Conservation (phyloP, 306 rosid genomes). For the Cicer pinnatifidum region DNA sequence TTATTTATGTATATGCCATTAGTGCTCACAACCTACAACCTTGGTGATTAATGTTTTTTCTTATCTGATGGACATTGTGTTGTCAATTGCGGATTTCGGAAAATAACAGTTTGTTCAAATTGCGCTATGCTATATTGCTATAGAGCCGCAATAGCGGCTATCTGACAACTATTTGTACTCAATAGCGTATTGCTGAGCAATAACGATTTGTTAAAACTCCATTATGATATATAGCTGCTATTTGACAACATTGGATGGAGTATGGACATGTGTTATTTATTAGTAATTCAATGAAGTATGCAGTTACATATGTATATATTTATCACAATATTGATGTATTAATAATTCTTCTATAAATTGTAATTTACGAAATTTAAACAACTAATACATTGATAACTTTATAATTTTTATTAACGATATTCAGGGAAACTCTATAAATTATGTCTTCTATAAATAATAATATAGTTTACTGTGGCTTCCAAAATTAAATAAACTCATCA, state of each 20-base stretch:
- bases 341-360: background rate
- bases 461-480: too few relatives aligned
- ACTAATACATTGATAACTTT: background rate
- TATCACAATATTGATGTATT: background rate
- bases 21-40: too few relatives aligned
- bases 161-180: too few relatives aligned
- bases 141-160: too few relatives aligned
- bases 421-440: background rate
- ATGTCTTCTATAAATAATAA: background rate
- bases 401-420: background rate
- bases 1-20: slow-evolving; percentile 24
- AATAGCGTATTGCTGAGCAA: too few relatives aligned
- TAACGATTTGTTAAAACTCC: too few relatives aligned
- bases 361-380: slow-evolving; percentile 5
- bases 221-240: too few relatives aligned
- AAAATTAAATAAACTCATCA: background rate
- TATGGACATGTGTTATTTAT: slow-evolving; percentile 13
- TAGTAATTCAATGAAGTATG: background rate
- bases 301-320: background rate
- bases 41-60: background rate
- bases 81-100: too few relatives aligned
- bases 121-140: too few relatives aligned
- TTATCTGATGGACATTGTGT: background rate
- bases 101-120: too few relatives aligned
- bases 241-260: background rate